Conservation (phyloP, 2,329 filamentous ascomycete species). For the Colletotrichum lentis region DNA sequence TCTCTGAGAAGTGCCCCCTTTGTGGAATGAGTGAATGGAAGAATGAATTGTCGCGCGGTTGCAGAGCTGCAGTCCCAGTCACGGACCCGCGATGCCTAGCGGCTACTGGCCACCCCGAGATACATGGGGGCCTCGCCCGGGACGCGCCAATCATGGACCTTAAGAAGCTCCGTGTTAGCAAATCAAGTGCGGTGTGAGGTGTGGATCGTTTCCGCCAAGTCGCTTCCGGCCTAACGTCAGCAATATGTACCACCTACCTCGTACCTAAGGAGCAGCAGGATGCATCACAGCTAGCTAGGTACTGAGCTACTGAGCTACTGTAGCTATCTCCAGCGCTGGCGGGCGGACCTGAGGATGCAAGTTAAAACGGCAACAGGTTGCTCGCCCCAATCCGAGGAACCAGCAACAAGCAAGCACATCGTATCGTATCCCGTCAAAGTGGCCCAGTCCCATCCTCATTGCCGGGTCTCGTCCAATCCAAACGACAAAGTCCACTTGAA, state of each 20-base stretch:
- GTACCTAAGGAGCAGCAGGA: background rate
- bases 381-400: background rate
- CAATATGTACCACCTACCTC: conserved; percentile 19
- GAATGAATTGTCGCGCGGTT: conserved; percentile 35
- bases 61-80: conserved; percentile 34
- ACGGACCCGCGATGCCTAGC: conserved; percentile 25
- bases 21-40: too few species aligned
- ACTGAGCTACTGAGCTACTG: too few species aligned
- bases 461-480: conserved; percentile 5
- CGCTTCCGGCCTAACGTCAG: conserved; percentile 30
- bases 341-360: too few species aligned
- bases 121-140: conserved; percentile 16
- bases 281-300: too few species aligned
- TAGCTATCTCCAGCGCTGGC: conserved; percentile 7
- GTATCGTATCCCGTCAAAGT: background rate
- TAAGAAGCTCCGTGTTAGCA: conserved; percentile 5
- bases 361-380: background rate
- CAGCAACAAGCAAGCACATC: background rate
- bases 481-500: conserved; percentile 12
- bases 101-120: conserved; percentile 27
- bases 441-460: background rate
- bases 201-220: conserved; percentile 12
- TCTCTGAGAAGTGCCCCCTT: background rate
- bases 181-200: conserved; percentile 22
- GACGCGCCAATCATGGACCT: conserved; percentile 13